Evolutionary conservation across 192 early-diverging fungal genomes (phyloP).

Genomic region (Podila epicladia): DNA sequence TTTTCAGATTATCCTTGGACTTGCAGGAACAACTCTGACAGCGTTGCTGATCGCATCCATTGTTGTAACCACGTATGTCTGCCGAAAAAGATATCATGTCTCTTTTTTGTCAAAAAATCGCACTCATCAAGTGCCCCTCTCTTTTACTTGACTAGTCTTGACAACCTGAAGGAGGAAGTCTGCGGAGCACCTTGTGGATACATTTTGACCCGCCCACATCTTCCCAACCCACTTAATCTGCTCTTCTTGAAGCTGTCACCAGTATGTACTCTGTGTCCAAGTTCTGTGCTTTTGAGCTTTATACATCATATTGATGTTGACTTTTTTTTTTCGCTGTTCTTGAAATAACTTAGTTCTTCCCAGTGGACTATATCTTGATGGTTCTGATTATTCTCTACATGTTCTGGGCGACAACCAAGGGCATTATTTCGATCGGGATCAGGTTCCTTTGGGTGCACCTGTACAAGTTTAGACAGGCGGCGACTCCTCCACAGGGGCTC

Average conservation of each 20-base stretch:
- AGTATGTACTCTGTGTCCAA: constrained; percentile 22
- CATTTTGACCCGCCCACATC: constrained; percentile 54
- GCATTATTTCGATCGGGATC: constrained; percentile 64
- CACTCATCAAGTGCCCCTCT: neutral
- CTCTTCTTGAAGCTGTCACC: constrained; percentile 60
- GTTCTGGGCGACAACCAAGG: constrained; percentile 62
- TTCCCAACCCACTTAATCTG: constrained; percentile 65
- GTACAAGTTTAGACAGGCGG: constrained; percentile 55
- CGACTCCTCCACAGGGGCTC: constrained; percentile 70
- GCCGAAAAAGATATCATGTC: no score
- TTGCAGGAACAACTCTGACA: constrained; percentile 23
- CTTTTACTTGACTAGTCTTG: constrained; percentile 46
- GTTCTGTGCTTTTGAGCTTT: neutral
- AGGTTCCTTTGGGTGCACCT: constrained; percentile 66
- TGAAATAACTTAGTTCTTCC: constrained; percentile 50
- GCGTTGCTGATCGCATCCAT: constrained; percentile 28
- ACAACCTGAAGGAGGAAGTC: constrained; percentile 58
- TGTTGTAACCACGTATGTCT: constrained; percentile 26
- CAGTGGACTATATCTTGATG: constrained; percentile 65
- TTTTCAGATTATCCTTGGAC: constrained; percentile 23
- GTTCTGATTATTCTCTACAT: constrained; percentile 61
- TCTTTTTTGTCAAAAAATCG: neutral
- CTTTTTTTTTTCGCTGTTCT: neutral
- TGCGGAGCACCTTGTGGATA: constrained; percentile 68
- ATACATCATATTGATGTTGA: neutral